phyloP scores from a whole-genome alignment of 2,329 filamentous ascomycete genomes.

The Ceratocystis smalleyi region DNA sequence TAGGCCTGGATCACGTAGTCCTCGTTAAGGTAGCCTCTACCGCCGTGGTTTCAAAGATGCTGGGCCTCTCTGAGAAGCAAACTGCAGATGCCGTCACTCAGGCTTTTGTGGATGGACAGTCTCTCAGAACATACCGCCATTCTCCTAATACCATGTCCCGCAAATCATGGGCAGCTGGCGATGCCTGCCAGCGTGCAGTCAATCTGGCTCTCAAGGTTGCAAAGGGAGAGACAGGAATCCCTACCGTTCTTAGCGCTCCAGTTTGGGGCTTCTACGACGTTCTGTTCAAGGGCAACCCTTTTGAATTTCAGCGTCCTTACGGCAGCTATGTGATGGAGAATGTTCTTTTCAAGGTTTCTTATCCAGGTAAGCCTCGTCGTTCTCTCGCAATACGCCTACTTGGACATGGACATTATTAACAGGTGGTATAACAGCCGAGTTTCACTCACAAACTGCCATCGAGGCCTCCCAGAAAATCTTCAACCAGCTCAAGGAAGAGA shows the following conservation, averaged over 20 bases:
- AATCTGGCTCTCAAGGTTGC: slow-evolving; percentile 82
- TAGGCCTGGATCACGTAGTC: slow-evolving; percentile 93
- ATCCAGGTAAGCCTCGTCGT: slow-evolving; percentile 52
- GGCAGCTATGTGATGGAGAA: slow-evolving; percentile 99
- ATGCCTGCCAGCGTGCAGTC: slow-evolving; percentile 90
- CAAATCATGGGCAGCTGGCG: slow-evolving; percentile 97
- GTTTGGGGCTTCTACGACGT: slow-evolving; percentile 99
- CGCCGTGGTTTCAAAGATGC: slow-evolving; percentile 87
- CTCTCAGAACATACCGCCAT: slow-evolving; percentile 91
- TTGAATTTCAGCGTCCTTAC: slow-evolving; percentile 89
- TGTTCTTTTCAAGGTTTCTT: slow-evolving; percentile 98
- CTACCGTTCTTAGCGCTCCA: slow-evolving; percentile 81
- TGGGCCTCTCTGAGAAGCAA: slow-evolving; percentile 76
- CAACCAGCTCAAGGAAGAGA: slow-evolving; percentile 63
- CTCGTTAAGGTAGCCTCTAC: slow-evolving; percentile 94
- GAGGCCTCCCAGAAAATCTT: slow-evolving; percentile 85
- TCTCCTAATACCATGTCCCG: slow-evolving; percentile 98
- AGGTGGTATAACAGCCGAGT: slow-evolving; percentile 47
- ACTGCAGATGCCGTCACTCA: slow-evolving; percentile 92
- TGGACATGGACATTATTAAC: neutral
- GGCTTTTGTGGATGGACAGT: slow-evolving; percentile 94
- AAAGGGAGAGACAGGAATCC: slow-evolving; percentile 79
- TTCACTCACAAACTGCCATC: slow-evolving; percentile 96
- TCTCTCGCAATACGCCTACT: neutral
- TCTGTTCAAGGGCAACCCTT: slow-evolving; percentile 88